Percentiles rank a stretch among this genome's conserved stretches.
Conservation (phyloP, 2,329 filamentous ascomycete species). For the Passalora sequoiae region DNA sequence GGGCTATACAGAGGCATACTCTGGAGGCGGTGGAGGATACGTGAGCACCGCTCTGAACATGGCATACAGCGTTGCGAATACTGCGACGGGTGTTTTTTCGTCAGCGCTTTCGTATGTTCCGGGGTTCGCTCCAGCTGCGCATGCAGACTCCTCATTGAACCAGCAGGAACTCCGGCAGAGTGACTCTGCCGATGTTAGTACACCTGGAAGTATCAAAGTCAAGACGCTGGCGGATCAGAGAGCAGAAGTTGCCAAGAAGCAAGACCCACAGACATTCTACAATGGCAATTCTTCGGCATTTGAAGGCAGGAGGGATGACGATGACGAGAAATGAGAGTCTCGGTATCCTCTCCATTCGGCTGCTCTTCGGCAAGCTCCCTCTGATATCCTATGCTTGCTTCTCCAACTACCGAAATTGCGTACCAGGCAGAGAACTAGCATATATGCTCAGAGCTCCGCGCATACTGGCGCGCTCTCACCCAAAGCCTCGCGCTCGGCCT, state of each 20-base stretch:
- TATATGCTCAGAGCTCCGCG: too few species aligned
- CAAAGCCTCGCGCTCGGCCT: too few species aligned
- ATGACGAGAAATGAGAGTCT: conserved; percentile 37
- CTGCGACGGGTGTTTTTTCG: conserved; percentile 20
- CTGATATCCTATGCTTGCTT: too few species aligned
- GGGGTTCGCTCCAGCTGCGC: conserved; percentile 15
- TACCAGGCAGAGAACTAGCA: neutral
- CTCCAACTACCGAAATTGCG: too few species aligned
- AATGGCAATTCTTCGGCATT: conserved; percentile 80
- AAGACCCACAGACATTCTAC: conserved; percentile 60
- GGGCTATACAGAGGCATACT: conserved; percentile 57
- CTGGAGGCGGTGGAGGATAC: conserved; percentile 30
- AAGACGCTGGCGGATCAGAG: conserved; percentile 45
- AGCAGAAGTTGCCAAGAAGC: conserved; percentile 28
- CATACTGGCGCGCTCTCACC: too few species aligned
- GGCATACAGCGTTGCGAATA: conserved; percentile 16
- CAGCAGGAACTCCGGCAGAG: neutral
- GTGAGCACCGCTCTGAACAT: conserved; percentile 22
- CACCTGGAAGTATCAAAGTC: conserved; percentile 36
- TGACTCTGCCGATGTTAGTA: neutral
- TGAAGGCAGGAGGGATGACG: conserved; percentile 48
- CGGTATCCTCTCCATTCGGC: too few species aligned
- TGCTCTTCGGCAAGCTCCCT: too few species aligned
- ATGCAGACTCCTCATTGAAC: conserved; percentile 10
- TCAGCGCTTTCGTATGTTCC: conserved; percentile 20